Evolutionary conservation across 2,329 filamentous ascomycete species (phyloP).

Genomic region (Cordyceps cateniannulata): DNA sequence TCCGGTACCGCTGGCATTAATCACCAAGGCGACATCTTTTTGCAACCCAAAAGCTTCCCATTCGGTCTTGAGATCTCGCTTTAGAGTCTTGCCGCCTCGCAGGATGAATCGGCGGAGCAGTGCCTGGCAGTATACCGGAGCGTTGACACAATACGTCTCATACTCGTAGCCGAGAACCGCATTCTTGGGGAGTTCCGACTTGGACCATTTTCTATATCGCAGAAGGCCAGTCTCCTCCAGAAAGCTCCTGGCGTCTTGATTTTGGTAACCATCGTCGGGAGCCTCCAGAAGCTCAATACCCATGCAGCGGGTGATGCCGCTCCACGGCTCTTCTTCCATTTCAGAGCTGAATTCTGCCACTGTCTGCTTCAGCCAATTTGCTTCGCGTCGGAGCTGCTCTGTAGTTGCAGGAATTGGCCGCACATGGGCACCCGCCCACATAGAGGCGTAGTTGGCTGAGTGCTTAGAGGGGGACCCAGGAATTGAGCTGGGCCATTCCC

Average conservation of each 20-base stretch:
- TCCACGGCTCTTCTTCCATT: constrained; percentile 21
- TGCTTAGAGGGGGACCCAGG: constrained; percentile 23
- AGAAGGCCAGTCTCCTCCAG: constrained; percentile 22
- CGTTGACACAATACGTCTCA: constrained; percentile 48
- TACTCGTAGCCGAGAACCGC: constrained; percentile 44
- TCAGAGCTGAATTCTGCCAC: constrained; percentile 21
- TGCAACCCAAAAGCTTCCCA: constrained; percentile 25
- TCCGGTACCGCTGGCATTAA: constrained; percentile 30
- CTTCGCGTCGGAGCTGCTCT: constrained; percentile 26
- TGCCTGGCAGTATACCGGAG: constrained; percentile 45
- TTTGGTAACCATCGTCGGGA: constrained; percentile 32
- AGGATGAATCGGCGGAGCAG: constrained; percentile 27
- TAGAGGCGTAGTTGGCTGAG: constrained; percentile 44
- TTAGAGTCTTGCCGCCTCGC: constrained; percentile 23
- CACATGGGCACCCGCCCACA: constrained; percentile 52
- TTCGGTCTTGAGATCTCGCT: constrained; percentile 23
- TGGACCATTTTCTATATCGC: constrained; percentile 23
- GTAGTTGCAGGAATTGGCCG: constrained; percentile 39
- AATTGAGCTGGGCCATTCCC: constrained; percentile 30
- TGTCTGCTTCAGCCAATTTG: constrained; percentile 25
- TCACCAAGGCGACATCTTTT: constrained; percentile 19
- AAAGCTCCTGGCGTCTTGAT: constrained; percentile 23
- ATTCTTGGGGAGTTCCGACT: constrained; percentile 33
- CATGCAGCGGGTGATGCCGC: constrained; percentile 41
- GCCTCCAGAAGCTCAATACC: constrained; percentile 48